Conservation (phyloP, 768 basidiomycete species). For the Russula ochroleuca region DNA sequence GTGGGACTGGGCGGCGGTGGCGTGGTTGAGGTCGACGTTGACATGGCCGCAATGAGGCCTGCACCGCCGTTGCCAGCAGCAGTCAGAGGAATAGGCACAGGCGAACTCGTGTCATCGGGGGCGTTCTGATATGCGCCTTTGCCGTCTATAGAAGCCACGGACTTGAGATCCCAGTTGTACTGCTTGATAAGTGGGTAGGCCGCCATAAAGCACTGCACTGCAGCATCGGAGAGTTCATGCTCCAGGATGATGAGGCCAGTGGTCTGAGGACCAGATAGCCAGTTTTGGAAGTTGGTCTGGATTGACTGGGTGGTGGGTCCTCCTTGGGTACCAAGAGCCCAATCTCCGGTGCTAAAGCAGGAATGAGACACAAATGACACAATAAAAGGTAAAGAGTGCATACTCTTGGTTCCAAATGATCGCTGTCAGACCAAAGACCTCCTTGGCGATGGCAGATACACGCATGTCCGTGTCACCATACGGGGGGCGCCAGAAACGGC, state of each 20-base stretch:
- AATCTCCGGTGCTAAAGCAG: conserved; percentile 61
- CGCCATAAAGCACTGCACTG: conserved; percentile 63
- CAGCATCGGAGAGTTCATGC: conserved; percentile 65
- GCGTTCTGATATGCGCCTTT: conserved; percentile 21
- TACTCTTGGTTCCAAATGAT: conserved; percentile 91
- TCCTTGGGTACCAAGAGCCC: conserved; percentile 50
- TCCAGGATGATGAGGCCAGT: conserved; percentile 82
- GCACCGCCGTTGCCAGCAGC: conserved; percentile 17
- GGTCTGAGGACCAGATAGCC: conserved; percentile 60
- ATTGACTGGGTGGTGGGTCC: conserved; percentile 48
- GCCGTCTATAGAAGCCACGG: conserved; percentile 42
- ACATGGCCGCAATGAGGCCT: not conserved
- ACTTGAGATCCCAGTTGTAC: conserved; percentile 68
- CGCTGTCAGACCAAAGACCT: conserved; percentile 82
- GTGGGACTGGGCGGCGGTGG: not conserved
- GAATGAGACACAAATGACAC: conserved; percentile 9
- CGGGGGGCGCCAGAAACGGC: conserved; percentile 83
- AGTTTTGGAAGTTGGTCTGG: conserved; percentile 47
- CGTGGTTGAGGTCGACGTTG: not conserved
- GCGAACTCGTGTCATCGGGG: not conserved
- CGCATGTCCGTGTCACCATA: conserved; percentile 82
- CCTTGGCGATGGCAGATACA: conserved; percentile 77
- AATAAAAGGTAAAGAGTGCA: conserved; percentile 26
- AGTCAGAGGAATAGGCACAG: not conserved
- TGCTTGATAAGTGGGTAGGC: conserved; percentile 58